Evolutionary conservation across 1,284 basidiomycete genomes (phyloP), one percentile per base, ranked within the genome.

Genomic region (Heterobasidion occidentale): DNA sequence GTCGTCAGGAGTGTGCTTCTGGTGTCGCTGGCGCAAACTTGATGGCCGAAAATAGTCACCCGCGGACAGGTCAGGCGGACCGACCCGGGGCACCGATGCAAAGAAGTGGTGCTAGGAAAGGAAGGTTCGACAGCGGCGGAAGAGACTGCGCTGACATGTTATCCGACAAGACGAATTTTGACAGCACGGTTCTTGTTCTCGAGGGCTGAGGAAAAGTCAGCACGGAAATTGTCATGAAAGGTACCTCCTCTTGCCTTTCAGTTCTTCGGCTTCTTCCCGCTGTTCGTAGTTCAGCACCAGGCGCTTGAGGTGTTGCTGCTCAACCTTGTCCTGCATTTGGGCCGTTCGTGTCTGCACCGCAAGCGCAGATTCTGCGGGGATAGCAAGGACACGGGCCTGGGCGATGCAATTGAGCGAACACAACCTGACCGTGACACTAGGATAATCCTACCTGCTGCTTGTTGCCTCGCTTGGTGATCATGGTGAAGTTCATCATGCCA

Each of bases 251-350:
- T 20, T 62, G 86, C 88, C 87, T 78, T 83, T 88, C 61, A 87
- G 62, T 63, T 90, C 88, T 66, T 90, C 88, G 1, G 79, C 84
- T 69, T 91, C 90, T 69, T 92, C 90, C 35, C 86, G 84, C 63
- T 92, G 89, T 65, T 92, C 90, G 61, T 92, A 92, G 66, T 91
- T 80, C 51, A 92, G 77, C 2, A 95, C 95, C n/a, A 98, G 78
- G 17, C 86, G 83, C 75, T 98, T 98, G 62, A 98, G 74, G 60
- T 97, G 92, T 69, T 98, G 92, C 64, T 97, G 94, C 69, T 98
- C 95, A 9, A 91, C 92, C 70, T 88, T 91, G 71, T 94, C 92
- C 66, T 94, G 91, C 60, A 92, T 75, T 67, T 97, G 94, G 54
- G 95, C 90, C 7, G 88, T 84, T 36, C 89, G 84, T 1, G 94